Evolutionary conservation across 139 green algal species (phyloP).

Genomic region (Micractinium sp.): DNA sequence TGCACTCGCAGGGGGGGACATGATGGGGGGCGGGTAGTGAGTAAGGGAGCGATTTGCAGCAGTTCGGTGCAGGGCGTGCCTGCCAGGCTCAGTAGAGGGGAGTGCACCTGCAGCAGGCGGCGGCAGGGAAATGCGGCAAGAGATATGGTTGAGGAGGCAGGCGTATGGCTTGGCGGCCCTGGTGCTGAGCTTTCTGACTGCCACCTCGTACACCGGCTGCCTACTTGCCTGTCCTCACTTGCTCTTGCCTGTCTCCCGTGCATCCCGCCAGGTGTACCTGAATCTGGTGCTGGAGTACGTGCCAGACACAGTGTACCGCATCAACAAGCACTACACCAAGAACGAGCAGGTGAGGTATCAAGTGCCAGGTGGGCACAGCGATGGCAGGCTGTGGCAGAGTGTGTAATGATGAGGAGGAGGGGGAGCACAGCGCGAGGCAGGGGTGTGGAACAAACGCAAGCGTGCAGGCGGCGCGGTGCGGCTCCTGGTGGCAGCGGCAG

Average conservation of each 20-base stretch:
- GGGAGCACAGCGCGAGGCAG: too few relatives aligned
- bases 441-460: too few relatives aligned
- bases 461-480: too few relatives aligned
- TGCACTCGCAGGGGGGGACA: too few relatives aligned
- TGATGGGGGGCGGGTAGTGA: neutral
- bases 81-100: neutral
- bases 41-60: neutral
- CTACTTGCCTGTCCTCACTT: neutral
- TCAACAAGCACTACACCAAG: constrained; percentile 97
- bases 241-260: neutral
- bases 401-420: too few relatives aligned
- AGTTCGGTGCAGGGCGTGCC: neutral
- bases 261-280: constrained; percentile 88
- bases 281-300: constrained; percentile 99
- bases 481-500: too few relatives aligned
- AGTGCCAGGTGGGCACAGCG: neutral
- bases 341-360: constrained; percentile 58
- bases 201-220: neutral
- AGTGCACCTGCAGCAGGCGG: neutral
- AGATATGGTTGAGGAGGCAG: too few relatives aligned
- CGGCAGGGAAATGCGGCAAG: too few relatives aligned
- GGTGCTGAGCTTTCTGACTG: neutral
- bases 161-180: too few relatives aligned
- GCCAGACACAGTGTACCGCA: constrained; percentile 97
- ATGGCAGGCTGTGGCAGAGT: too few relatives aligned